Conservation (phyloP, 2,329 filamentous ascomycete genomes). For the Exserohilum turcica region DNA sequence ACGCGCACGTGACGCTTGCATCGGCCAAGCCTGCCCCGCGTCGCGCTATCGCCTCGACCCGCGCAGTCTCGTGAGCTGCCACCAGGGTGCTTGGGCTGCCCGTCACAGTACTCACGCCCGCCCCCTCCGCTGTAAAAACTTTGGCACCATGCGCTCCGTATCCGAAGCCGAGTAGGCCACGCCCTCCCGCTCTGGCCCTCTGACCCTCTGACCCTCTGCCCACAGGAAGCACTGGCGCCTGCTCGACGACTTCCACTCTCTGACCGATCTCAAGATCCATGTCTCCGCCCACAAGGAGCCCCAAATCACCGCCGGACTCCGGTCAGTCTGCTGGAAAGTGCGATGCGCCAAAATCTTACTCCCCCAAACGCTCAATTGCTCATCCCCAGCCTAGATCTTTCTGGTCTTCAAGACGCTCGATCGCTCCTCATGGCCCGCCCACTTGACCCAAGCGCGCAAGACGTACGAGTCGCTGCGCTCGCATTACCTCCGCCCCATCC, state of each 20-base stretch:
- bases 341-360: constrained; percentile 5
- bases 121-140: constrained; percentile 9
- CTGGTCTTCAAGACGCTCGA: constrained; percentile 74
- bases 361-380: not conserved
- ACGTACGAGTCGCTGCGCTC: constrained; percentile 74
- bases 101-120: constrained; percentile 15
- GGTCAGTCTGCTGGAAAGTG: constrained; percentile 93
- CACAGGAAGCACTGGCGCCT: constrained; percentile 44
- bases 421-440: constrained; percentile 69
- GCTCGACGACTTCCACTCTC: constrained; percentile 45
- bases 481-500: constrained; percentile 80
- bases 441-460: constrained; percentile 69
- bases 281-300: constrained; percentile 45
- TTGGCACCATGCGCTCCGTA: constrained; percentile 38
- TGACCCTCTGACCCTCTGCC: too few species aligned
- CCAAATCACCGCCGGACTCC: constrained; percentile 65
- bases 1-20: constrained; percentile 12
- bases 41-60: constrained; percentile 13
- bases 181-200: not conserved
- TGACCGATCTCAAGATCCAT: constrained; percentile 46
- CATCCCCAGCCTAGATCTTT: constrained; percentile 65
- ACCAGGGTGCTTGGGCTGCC: constrained; percentile 39
- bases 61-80: constrained; percentile 23
- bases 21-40: constrained; percentile 24
- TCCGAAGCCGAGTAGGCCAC: constrained; percentile 41